phyloP scores from a whole-genome alignment of 768 basidiomycete genomes.

The Ramaria sp. region DNA sequence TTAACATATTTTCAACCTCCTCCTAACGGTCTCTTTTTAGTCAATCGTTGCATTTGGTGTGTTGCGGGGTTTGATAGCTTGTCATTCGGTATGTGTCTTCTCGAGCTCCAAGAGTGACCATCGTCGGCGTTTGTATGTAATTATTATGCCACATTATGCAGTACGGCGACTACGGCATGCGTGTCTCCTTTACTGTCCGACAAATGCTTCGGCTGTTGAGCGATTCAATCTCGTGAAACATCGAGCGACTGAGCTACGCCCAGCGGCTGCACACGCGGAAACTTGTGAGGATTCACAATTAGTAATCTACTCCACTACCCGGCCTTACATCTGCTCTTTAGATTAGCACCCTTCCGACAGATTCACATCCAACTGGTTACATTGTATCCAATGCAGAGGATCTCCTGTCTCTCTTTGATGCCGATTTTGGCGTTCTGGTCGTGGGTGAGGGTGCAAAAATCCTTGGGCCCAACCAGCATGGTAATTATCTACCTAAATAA shows the following conservation, averaged over 20 bases:
- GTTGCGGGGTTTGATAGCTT: slow-evolving; percentile 72
- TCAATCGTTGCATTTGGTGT: slow-evolving; percentile 72
- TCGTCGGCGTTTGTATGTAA: neutral
- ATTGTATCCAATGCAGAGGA: slow-evolving; percentile 77
- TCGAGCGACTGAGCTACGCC: slow-evolving; percentile 71
- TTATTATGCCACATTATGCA: neutral
- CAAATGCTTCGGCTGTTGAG: slow-evolving; percentile 74
- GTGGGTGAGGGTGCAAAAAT: slow-evolving; percentile 66
- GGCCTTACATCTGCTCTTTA: slow-evolving; percentile 16
- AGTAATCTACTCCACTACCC: neutral
- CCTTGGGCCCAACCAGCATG: slow-evolving; percentile 56
- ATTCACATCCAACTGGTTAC: slow-evolving; percentile 62
- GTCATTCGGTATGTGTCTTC: slow-evolving; percentile 35
- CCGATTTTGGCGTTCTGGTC: slow-evolving; percentile 62
- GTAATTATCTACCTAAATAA: slow-evolving; percentile 15
- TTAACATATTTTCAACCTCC: neutral
- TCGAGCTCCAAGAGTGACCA: neutral
- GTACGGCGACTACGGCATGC: slow-evolving; percentile 69
- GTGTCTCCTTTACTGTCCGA: slow-evolving; percentile 75
- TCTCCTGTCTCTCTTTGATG: slow-evolving; percentile 66
- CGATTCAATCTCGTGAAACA: slow-evolving; percentile 24
- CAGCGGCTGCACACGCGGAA: slow-evolving; percentile 66
- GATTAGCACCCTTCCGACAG: slow-evolving; percentile 63
- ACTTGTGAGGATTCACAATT: slow-evolving; percentile 36
- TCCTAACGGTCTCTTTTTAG: slow-evolving; percentile 29